Conservation (phyloP, 176 grass and related monocot genomes). For the Oryza glaberrima region DNA sequence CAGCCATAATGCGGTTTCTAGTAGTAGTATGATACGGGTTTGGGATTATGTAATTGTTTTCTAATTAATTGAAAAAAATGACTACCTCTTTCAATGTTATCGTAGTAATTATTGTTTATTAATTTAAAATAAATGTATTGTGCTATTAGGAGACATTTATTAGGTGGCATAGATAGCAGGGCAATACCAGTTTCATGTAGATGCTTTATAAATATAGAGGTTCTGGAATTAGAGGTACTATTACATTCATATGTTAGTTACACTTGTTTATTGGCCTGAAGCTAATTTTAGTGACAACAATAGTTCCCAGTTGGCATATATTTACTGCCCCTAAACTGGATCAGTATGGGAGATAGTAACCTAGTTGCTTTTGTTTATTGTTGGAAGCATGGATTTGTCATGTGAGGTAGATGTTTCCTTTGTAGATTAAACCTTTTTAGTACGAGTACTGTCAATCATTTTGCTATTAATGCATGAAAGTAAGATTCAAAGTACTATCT, state of each 20-base stretch:
- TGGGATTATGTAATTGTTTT: not conserved
- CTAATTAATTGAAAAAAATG: not conserved
- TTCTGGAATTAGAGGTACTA: not conserved
- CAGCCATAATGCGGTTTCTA: not conserved
- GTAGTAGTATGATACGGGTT: not conserved
- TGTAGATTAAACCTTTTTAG: conserved; percentile 14
- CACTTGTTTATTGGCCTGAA: not conserved
- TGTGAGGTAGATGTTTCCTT: conserved; percentile 44
- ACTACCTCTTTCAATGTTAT: not conserved
- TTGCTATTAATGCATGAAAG: conserved; percentile 32
- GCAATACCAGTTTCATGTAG: no score
- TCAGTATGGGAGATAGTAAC: not conserved
- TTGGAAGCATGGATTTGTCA: conserved; percentile 3
- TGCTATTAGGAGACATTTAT: not conserved
- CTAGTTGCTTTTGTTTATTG: not conserved
- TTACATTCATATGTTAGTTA: not conserved
- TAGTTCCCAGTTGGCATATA: not conserved
- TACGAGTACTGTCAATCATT: conserved; percentile 22
- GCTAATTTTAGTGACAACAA: not conserved
- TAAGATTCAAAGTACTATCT: not conserved
- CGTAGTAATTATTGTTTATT: not conserved
- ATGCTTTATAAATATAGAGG: not conserved
- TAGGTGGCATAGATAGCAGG: not conserved
- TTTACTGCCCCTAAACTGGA: not conserved
- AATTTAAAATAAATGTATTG: not conserved